A percentile compares a stretch with the other conserved stretches of the same genome.
Conservation (phyloP, 75 land plant species). For the Sequoiadendron giganteum region DNA sequence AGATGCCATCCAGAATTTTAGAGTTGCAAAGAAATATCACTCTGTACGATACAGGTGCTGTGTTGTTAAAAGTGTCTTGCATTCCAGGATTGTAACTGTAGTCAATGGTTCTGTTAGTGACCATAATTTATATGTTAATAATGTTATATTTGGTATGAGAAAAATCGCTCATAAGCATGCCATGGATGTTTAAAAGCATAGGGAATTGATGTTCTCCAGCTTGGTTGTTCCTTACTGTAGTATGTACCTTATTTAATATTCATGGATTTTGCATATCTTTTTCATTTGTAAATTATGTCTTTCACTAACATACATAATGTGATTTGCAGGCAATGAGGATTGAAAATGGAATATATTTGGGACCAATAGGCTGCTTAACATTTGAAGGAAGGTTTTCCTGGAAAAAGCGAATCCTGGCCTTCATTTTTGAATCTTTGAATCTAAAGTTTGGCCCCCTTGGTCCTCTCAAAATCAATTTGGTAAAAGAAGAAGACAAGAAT, state of each 20-base stretch:
- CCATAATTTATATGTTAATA: background rate
- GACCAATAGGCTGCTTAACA: constrained; percentile 74
- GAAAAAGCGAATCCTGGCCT: constrained; percentile 77
- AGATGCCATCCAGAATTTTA: background rate
- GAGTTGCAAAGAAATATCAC: background rate
- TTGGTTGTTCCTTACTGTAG: background rate
- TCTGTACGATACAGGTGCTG: background rate
- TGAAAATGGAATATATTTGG: constrained; percentile 90
- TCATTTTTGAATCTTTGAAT: constrained; percentile 65
- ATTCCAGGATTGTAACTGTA: background rate
- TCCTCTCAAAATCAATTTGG: constrained; percentile 70
- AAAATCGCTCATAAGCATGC: background rate
- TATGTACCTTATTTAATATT: background rate
- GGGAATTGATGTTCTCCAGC: background rate
- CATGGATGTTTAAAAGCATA: background rate
- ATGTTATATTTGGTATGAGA: constrained; percentile 9
- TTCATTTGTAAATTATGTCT: background rate
- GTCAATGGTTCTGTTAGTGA: background rate
- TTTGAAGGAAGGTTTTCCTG: constrained; percentile 83
- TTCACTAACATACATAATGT: background rate
- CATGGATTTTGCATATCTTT: background rate
- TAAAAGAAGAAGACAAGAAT: constrained; percentile 46
- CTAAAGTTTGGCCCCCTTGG: constrained; percentile 80
- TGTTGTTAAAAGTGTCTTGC: background rate
- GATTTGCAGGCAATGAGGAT: constrained; percentile 69